Percentiles rank a stretch among this genome's conserved stretches.
phyloP scores from a whole-genome alignment of 2,329 filamentous ascomycete species.

The Colletotrichum viniferum region DNA sequence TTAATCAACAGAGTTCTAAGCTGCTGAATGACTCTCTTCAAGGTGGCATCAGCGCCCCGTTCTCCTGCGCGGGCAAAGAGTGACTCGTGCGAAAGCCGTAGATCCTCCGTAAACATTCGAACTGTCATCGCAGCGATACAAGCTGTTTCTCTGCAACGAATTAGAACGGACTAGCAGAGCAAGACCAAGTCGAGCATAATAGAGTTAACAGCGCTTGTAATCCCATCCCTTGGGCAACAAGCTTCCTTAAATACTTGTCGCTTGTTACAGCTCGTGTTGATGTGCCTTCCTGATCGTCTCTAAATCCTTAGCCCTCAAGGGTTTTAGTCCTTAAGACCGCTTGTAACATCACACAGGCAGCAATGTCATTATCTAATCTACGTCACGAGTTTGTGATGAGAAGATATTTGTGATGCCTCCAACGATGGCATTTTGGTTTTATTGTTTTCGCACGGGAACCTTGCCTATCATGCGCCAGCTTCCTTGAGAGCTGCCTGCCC shows the following conservation, averaged over 20 bases:
- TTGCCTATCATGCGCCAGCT: conserved; percentile 1
- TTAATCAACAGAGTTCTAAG: neutral
- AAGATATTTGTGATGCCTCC: neutral
- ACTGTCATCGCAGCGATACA: neutral
- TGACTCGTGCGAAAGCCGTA: neutral
- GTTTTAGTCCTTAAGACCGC: neutral
- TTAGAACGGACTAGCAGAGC: neutral
- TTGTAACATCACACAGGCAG: neutral
- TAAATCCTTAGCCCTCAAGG: neutral
- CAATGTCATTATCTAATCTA: neutral
- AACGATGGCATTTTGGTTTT: neutral
- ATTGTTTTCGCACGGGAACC: neutral
- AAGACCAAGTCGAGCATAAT: neutral
- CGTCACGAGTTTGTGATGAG: neutral
- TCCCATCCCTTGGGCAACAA: neutral
- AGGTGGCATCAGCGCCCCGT: neutral
- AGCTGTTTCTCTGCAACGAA: neutral
- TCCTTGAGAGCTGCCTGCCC: conserved; percentile 18
- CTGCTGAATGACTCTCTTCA: neutral
- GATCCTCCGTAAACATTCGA: neutral
- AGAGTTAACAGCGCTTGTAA: neutral
- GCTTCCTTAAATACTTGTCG: neutral
- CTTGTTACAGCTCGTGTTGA: neutral
- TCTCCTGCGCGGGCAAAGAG: neutral
- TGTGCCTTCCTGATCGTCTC: neutral